Evolutionary conservation across 108 stramenopile genomes (phyloP).

Genomic region (Skeletonema grethae): DNA sequence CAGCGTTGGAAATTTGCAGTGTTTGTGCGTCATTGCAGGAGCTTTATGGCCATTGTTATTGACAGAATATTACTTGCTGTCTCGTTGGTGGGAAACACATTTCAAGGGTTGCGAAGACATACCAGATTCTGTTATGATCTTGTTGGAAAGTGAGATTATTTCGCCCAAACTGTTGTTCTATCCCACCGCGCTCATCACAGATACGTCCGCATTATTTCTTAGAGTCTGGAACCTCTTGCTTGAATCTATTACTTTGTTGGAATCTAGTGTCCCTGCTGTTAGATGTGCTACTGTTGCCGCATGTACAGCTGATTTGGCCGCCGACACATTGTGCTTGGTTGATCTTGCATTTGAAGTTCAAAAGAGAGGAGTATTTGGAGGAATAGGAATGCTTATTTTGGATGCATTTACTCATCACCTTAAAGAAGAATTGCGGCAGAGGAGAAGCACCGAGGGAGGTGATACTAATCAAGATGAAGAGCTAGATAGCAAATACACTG

Average conservation of each 20-base stretch:
- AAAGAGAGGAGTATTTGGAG: slow-evolving; percentile 31
- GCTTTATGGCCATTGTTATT: slow-evolving; percentile 29
- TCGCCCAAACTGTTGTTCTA: slow-evolving; percentile 1
- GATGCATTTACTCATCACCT: slow-evolving; percentile 41
- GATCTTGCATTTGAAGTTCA: slow-evolving; percentile 40
- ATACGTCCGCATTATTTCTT: slow-evolving; percentile 18
- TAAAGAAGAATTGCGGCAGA: slow-evolving; percentile 15
- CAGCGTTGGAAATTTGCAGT: slow-evolving; percentile 1
- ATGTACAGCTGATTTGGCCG: slow-evolving; percentile 24
- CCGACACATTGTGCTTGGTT: slow-evolving; percentile 21
- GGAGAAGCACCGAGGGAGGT: slow-evolving; percentile 11
- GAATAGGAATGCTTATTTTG: slow-evolving; percentile 33
- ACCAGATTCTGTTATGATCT: slow-evolving; percentile 11
- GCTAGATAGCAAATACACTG: slow-evolving; percentile 28
- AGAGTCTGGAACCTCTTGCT: slow-evolving; percentile 23
- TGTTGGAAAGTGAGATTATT: slow-evolving; percentile 15
- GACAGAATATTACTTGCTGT: slow-evolving; percentile 26
- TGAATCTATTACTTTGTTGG: slow-evolving; percentile 36
- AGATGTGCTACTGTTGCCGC: slow-evolving; percentile 39
- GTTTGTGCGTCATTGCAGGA: not conserved
- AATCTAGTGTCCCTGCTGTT: slow-evolving; percentile 38
- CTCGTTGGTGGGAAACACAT: slow-evolving; percentile 21
- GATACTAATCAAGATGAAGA: slow-evolving; percentile 6
- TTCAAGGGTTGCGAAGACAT: slow-evolving; percentile 4
- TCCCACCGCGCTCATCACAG: not conserved